phyloP scores from a whole-genome alignment of 2,329 filamentous ascomycete species.

The Arthrinium phaeospermum region DNA sequence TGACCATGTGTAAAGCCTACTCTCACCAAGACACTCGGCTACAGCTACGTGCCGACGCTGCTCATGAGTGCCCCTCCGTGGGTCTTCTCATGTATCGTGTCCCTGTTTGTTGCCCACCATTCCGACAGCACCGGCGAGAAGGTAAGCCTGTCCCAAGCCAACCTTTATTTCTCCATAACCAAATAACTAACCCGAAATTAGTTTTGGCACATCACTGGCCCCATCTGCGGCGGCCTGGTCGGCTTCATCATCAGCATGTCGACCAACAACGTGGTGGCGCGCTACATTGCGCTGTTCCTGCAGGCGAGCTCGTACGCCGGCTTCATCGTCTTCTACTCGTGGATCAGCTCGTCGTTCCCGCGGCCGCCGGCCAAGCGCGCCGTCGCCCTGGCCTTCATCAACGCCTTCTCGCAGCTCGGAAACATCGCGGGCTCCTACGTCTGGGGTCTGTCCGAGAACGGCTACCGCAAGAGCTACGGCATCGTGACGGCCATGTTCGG shows the following conservation, averaged over 20 bases:
- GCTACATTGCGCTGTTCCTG: slow-evolving; percentile 66
- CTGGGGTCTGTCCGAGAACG: slow-evolving; percentile 64
- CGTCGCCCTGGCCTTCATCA: slow-evolving; percentile 65
- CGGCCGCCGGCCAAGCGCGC: slow-evolving; percentile 66
- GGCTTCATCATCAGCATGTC: slow-evolving; percentile 67
- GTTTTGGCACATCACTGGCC: slow-evolving; percentile 64
- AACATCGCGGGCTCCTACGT: slow-evolving; percentile 68
- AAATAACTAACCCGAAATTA: slow-evolving; percentile 30
- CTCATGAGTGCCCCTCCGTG: slow-evolving; percentile 64
- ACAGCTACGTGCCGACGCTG: slow-evolving; percentile 56
- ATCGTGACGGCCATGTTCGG: slow-evolving; percentile 71
- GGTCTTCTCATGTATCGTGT: slow-evolving; percentile 64
- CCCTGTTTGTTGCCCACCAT: slow-evolving; percentile 60
- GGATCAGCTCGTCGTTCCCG: slow-evolving; percentile 63
- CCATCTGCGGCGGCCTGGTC: slow-evolving; percentile 57
- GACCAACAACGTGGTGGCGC: slow-evolving; percentile 59
- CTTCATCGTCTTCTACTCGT: slow-evolving; percentile 63
- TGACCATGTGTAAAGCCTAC: slow-evolving; percentile 44
- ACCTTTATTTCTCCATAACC: no score
- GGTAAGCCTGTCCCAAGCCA: slow-evolving; percentile 34
- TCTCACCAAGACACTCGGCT: slow-evolving; percentile 59
- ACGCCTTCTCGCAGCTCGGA: slow-evolving; percentile 62
- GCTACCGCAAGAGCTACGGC: slow-evolving; percentile 68
- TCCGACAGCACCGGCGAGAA: slow-evolving; percentile 61
- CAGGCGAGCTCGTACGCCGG: slow-evolving; percentile 63